Evolutionary conservation across 768 basidiomycete genomes (phyloP), one percentile per base, ranked within the genome.

Genomic region (Trametes villosa): DNA sequence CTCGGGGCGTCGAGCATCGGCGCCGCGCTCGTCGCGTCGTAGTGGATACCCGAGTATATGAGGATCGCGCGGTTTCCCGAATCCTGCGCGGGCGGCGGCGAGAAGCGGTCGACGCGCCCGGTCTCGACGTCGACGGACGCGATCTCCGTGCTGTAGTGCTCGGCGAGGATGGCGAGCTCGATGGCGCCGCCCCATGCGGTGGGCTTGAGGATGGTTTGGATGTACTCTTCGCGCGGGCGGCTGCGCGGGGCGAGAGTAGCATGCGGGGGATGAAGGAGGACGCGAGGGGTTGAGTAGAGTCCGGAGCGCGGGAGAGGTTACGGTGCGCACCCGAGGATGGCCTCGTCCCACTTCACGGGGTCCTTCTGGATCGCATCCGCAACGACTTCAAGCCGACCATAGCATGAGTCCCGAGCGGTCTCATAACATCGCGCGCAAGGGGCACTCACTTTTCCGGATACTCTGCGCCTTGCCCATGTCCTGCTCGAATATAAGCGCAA

Each of bases 41-140:
- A 99, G 72, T 98, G 96, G 46, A 98, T 97, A 3, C 96, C 96
- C 0, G 92, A 94, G 76, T 98, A 98, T 4, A 98, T 80, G n/a
- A 98, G 70, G 15, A 97, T 72, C 58, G 86, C 74, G 68, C 74
- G 72, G 54, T 74, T 72, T 0, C 72, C 78, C 26, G 67, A 73
- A 60, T 76, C 72, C 12, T 65, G 65, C n/a, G 70, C 76, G 13
- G 79, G 75, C 27, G 79, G 77, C 48, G 91, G 83, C 1, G 85
- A 78, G 69, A 96, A 96, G 22, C 82, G 83, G 75, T 98, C 94
- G 60, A 94, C 83, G 18, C 96, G 84, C 0, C 96, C 96, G 0
- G 92, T 92, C 73, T 96, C 92, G 61, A 98, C 91, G 70, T 98
- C 96, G 57, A 96, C 81, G 62, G 90, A 92, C 2, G 87, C 86